Base-by-base conservation (phyloP, 306 rosid species). In the Heteromeles arbutifolia region DNA sequence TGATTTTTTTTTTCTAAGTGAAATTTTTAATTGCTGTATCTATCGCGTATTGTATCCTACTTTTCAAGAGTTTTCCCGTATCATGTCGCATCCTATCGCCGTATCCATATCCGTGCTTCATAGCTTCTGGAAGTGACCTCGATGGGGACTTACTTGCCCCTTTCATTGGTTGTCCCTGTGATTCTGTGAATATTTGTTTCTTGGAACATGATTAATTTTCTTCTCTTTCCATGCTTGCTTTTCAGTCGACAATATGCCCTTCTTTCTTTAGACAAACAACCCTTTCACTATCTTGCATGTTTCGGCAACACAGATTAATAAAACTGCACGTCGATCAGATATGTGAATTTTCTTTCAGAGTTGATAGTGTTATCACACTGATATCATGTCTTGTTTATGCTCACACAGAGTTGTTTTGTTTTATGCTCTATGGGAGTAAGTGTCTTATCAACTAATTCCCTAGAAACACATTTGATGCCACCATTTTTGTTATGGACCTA, bases 81-180 rank as follows among this genome's bases (percentile, higher is more conserved):
- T 34, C 39, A 34, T 34, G 39, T 34, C 39, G 8, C 8, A 34
- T 34, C 37, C 7, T 5, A 32, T 32, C 7, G 37, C 1, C 8
- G 37, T 32, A 32, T 32, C 39, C 8, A 34, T 34, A 34, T 34
- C 1, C 2, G 39, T 34, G 8, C 39, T 6, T 34, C 39, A 34
- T 34, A 34, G 39, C 8, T 81, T 92, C 97, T 83, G 98, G 97
- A 80, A 92, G 97, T 83, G 98, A 92, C 85, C 93, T 92, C 70
- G 97, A 95, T 17, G 97, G 93, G 62, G 98, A 95, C 65, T 82
- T 63, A 48, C 71, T 79, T 70, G 8, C 76, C 78, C 8, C 29
- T 59, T 59, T 48, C 29, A 54, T 1, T 48, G 61, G 17, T 34
- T 69, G 34, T 73, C 74, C 48, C 67, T 57, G 2, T 31, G 52